Evolutionary conservation across 169 alveolate species (phyloP).

Genomic region (Plasmodium blacklocki): DNA sequence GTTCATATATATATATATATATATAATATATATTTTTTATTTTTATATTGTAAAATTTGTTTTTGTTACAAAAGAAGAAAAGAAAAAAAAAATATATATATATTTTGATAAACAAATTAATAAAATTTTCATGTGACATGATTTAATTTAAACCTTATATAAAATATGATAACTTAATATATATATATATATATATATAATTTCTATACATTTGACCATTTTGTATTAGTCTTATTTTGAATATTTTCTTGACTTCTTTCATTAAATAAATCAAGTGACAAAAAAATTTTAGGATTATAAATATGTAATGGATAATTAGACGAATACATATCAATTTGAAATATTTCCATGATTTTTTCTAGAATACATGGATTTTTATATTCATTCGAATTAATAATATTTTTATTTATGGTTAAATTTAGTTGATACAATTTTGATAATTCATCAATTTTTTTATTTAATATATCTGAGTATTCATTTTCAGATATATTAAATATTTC

Average conservation of each 20-base stretch:
- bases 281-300: conserved; percentile 66
- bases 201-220: conserved; percentile 42
- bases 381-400: conserved; percentile 74
- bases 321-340: conserved; percentile 68
- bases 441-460: conserved; percentile 64
- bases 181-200: too few species aligned
- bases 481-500: conserved; percentile 53
- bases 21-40: too few species aligned
- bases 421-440: conserved; percentile 57
- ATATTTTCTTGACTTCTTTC: conserved; percentile 18
- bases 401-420: conserved; percentile 73
- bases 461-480: conserved; percentile 61
- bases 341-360: conserved; percentile 73
- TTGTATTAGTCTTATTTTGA: conserved; percentile 45
- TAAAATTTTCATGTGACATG: too few species aligned
- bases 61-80: too few species aligned
- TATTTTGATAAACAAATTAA: too few species aligned
- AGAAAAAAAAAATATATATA: too few species aligned
- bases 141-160: too few species aligned
- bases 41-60: too few species aligned
- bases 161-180: too few species aligned
- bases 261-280: conserved; percentile 69
- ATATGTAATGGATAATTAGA: conserved; percentile 56
- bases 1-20: too few species aligned
- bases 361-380: conserved; percentile 74